A percentile compares a stretch with the other conserved stretches of the same genome.
Evolutionary conservation across 2,329 filamentous ascomycete species (phyloP).

Genomic region (Zasmidium angulare): DNA sequence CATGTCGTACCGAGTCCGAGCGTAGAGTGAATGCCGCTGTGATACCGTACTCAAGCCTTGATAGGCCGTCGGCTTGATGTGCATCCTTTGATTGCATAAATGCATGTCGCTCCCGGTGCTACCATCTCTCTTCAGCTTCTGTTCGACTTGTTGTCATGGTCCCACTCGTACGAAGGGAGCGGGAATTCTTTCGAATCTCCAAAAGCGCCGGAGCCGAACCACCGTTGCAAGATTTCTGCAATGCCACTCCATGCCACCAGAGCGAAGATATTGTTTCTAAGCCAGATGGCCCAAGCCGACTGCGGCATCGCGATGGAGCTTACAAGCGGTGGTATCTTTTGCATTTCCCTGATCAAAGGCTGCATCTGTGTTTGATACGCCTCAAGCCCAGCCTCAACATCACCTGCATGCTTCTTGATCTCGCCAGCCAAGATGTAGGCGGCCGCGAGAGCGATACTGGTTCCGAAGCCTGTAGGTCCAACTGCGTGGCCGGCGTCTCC

Average conservation of each 20-base stretch:
- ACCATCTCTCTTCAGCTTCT: too few species aligned
- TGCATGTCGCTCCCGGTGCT: too few species aligned
- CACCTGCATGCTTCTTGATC: constrained; percentile 27
- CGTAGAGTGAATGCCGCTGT: too few species aligned
- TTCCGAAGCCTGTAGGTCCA: constrained; percentile 39
- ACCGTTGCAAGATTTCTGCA: not conserved
- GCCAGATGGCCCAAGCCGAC: constrained; percentile 46
- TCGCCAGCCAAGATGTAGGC: constrained; percentile 60
- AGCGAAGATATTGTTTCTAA: constrained; percentile 38
- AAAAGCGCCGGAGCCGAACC: not conserved
- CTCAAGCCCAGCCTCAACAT: constrained; percentile 40
- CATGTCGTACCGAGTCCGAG: too few species aligned
- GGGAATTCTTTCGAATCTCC: not conserved
- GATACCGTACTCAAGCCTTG: too few species aligned
- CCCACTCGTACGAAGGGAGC: not conserved
- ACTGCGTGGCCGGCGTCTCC: constrained; percentile 43
- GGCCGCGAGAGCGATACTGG: constrained; percentile 37
- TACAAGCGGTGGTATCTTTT: constrained; percentile 35
- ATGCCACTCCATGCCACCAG: constrained; percentile 33
- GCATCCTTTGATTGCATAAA: too few species aligned
- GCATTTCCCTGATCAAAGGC: constrained; percentile 45
- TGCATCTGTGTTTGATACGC: constrained; percentile 48
- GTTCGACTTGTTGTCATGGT: too few species aligned
- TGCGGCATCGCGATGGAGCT: constrained; percentile 45
- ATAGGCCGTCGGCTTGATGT: too few species aligned